These are phyloP conservation scores for Taphrina sp. DNA, from an alignment of 1,139 yeast genomes.

Conservation along the genomic window DNA sequence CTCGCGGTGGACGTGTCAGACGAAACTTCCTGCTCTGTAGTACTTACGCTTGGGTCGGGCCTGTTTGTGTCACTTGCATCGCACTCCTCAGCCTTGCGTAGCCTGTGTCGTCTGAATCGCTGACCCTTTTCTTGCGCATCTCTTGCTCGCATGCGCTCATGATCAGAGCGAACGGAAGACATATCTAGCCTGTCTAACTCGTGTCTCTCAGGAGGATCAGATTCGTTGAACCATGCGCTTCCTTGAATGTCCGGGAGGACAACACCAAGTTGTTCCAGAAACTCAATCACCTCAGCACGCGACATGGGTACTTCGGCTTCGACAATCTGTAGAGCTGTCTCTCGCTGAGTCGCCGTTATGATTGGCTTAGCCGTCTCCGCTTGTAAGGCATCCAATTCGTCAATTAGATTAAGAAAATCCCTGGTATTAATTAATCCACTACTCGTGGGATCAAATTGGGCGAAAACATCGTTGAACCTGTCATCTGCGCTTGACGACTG, in stretches of 20 bases:
- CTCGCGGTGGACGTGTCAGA: not conserved
- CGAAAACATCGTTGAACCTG: constrained; percentile 15
- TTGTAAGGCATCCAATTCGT: constrained; percentile 20
- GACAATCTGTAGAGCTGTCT: constrained; percentile 7
- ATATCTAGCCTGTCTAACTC: too few relatives aligned
- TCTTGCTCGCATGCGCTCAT: not conserved
- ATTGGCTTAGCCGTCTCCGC: constrained; percentile 25
- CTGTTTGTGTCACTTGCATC: too few relatives aligned
- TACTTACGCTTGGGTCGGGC: not conserved
- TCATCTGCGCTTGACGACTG: too few relatives aligned
- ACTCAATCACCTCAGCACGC: constrained; percentile 2
- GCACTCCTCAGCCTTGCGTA: not conserved
- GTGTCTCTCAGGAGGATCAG: not conserved
- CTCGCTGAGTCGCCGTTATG: constrained; percentile 15
- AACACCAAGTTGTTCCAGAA: constrained; percentile 18
- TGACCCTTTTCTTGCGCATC: too few relatives aligned
- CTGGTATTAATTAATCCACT: constrained; percentile 17
- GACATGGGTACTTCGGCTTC: constrained; percentile 28
- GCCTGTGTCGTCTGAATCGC: too few relatives aligned
- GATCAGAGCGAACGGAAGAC: too few relatives aligned
- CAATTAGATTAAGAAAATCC: constrained; percentile 18
- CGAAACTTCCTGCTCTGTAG: not conserved
- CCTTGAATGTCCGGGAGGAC: not conserved
- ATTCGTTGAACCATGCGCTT: too few relatives aligned
- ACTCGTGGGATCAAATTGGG: constrained; percentile 11